Evolutionary conservation across 2,329 filamentous ascomycete species (phyloP), one percentile per base, ranked within the genome.

Genomic region (Fusarium sp.): DNA sequence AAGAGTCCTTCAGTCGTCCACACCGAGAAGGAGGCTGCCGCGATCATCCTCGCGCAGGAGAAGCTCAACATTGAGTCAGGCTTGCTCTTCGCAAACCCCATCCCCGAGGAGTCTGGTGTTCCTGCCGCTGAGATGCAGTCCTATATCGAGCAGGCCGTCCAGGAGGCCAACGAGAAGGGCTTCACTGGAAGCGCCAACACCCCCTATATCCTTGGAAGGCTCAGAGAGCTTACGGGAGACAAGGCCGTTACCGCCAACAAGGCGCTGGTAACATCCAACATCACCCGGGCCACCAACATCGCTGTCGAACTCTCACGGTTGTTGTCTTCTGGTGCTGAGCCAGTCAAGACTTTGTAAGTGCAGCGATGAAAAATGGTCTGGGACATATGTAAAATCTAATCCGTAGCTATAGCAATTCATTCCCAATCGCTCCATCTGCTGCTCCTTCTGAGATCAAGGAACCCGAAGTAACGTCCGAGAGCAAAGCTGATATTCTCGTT

Each of bases 51-150:
- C 72, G 92, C 93, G 1, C 93, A 97, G 81, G 87, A 90, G 73
- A 84, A 82, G 53, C 84, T 97, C 16, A 87, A 87, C 7, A 87
- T 98, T 32, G 87, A 90, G 65, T 93, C 93, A 3, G 96, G 95
- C 11, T 82, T 98, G 57, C 83, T 94, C 60, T 94, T 99, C 76
- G 94, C 94, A 59, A 98, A 97, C 77, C 95, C 94, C 0, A 92
- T 97, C 37, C 92, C 94, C 0, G 82, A 87, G 55, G 84, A 92
- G 62, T 83, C 86, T 73, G 91, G 88, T 18, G 90, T 98, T 50
- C 87, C 92, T 2, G 89, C 90, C 60, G 79, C 82, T 8, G 87
- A 93, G 74, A 94, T 96, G 86, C 87, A 92, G 70, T 80, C 79
- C 25, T 86, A 90, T 42, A 93, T 96, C 71, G 84, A 88, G 66